Evolutionary conservation across 148 eudicot species (phyloP).

Genomic region (Camellia japonica): DNA sequence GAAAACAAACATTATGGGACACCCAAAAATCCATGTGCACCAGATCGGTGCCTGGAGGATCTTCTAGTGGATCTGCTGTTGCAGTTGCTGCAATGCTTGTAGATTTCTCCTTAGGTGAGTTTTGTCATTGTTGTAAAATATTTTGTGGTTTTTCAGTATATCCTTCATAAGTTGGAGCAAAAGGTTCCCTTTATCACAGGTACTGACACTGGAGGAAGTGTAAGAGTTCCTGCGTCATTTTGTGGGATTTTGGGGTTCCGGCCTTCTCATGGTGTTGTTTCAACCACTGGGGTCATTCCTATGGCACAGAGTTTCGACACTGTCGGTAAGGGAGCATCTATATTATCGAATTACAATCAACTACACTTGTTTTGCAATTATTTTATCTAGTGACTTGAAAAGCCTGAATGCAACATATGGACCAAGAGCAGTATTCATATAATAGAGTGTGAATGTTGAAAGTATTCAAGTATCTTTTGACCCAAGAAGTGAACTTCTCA

Average conservation of each 20-base stretch:
- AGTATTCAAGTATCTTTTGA: slow-evolving; percentile 1
- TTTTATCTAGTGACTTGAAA: background rate
- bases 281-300: slow-evolving; percentile 76
- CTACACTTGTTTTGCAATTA: background rate
- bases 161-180: background rate
- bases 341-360: background rate
- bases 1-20: slow-evolving; percentile 88
- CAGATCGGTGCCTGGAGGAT: slow-evolving; percentile 92
- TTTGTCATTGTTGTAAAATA: background rate
- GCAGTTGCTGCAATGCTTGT: slow-evolving; percentile 79
- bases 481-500: background rate
- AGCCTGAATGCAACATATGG: background rate
- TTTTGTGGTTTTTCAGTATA: background rate
- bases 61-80: slow-evolving; percentile 96
- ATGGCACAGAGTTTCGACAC: slow-evolving; percentile 98
- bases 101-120: slow-evolving; percentile 74
- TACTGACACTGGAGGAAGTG: slow-evolving; percentile 98
- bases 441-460: background rate
- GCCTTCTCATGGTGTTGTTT: slow-evolving; percentile 84
- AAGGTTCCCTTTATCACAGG: slow-evolving; percentile 30
- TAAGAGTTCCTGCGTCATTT: slow-evolving; percentile 84
- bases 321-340: slow-evolving; percentile 51
- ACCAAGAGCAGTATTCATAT: background rate
- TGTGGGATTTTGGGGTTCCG: slow-evolving; percentile 90
- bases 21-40: slow-evolving; percentile 75